Conservation (phyloP, 2,329 filamentous ascomycete genomes). For the Ceratocystis lukuohia region DNA sequence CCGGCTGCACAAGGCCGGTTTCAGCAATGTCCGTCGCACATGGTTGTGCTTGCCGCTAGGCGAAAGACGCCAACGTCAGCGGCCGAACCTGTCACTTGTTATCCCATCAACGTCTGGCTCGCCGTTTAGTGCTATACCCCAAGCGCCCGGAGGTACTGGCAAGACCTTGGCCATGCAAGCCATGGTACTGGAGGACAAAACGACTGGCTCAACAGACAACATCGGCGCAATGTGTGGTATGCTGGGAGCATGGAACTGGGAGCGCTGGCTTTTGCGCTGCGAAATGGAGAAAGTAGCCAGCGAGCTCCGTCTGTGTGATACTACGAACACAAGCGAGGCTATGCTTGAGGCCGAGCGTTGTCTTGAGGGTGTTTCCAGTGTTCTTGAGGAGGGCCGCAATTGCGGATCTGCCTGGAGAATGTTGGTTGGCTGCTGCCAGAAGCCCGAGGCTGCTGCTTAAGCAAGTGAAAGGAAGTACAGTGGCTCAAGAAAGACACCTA, state of each 20-base stretch:
- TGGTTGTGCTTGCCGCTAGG: slow-evolving; percentile 88
- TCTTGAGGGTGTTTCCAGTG: slow-evolving; percentile 45
- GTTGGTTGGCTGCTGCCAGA: slow-evolving; percentile 50
- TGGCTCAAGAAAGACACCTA: too few species aligned
- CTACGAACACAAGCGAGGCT: slow-evolving; percentile 36
- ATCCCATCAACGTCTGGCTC: slow-evolving; percentile 20
- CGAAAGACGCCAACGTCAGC: slow-evolving; percentile 21
- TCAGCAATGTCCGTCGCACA: slow-evolving; percentile 64
- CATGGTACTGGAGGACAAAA: slow-evolving; percentile 31
- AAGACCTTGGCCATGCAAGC: slow-evolving; percentile 45
- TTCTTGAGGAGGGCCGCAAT: slow-evolving; percentile 50
- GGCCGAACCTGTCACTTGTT: slow-evolving; percentile 26
- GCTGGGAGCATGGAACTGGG: slow-evolving; percentile 82
- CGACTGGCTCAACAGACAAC: slow-evolving; percentile 52
- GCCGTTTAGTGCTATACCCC: background rate
- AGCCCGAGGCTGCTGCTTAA: slow-evolving; percentile 33
- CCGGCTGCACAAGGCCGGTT: slow-evolving; percentile 61
- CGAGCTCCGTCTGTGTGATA: slow-evolving; percentile 44
- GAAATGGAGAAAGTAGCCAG: slow-evolving; percentile 69
- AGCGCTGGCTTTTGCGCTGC: slow-evolving; percentile 84
- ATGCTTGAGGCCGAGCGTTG: slow-evolving; percentile 45
- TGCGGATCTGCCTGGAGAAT: slow-evolving; percentile 47
- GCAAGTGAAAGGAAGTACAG: background rate
- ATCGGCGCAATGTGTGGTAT: slow-evolving; percentile 66
- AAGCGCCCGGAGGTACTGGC: background rate